Percentiles rank a stretch among this genome's conserved stretches.
These are phyloP conservation scores for Phytopythium vexans DNA, from an alignment of 352 stramenopile genomes.

Conservation along the genomic window DNA sequence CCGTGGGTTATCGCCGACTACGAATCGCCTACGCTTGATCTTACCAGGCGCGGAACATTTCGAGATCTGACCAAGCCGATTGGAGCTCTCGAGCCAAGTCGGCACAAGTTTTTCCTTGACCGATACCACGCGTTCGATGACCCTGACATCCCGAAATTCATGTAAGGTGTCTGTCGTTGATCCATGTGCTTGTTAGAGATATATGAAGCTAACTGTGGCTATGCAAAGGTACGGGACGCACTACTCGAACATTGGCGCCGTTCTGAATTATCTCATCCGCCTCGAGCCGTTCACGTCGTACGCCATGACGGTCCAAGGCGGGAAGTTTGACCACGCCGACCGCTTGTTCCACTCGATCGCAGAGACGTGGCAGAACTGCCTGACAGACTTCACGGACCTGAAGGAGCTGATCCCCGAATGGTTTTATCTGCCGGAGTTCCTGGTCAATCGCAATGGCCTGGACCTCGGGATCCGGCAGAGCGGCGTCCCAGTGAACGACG, in stretches of 20 bases:
- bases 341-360: conserved; percentile 91
- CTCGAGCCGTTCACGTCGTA: conserved; percentile 98
- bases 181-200: neutral
- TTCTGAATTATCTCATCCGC: conserved; percentile 98
- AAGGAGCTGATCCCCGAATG: conserved; percentile 95
- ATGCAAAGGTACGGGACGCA: conserved; percentile 78
- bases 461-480: conserved; percentile 83
- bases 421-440: conserved; percentile 91
- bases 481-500: conserved; percentile 86
- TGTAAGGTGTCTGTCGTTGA: conserved; percentile 34
- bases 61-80: conserved; percentile 97
- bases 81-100: conserved; percentile 92
- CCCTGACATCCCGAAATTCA: conserved; percentile 85
- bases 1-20: conserved; percentile 91
- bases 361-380: conserved; percentile 88
- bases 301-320: conserved; percentile 93
- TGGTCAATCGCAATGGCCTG: conserved; percentile 86
- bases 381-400: conserved; percentile 89
- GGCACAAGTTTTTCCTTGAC: conserved; percentile 93
- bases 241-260: conserved; percentile 92
- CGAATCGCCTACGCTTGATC: conserved; percentile 64
- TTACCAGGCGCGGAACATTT: conserved; percentile 79
- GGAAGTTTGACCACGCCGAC: conserved; percentile 93
- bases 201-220: neutral
- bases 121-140: conserved; percentile 91